Evolutionary conservation across 2,329 filamentous ascomycete species (phyloP).

Genomic region (Aspergillus glaucus): DNA sequence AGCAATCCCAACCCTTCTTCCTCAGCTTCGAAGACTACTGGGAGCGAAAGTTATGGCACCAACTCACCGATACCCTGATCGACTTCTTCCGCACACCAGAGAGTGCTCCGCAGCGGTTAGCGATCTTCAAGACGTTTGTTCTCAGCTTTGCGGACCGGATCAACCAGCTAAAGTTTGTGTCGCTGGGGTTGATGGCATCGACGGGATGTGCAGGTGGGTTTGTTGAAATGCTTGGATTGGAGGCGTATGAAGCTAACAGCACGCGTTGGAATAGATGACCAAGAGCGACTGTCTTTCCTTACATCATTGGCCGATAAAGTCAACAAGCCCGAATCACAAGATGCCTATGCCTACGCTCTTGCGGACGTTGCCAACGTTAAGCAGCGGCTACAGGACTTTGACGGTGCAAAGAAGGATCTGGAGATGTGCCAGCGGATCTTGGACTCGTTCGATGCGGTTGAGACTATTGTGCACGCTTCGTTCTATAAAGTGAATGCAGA

Average conservation of each 20-base stretch:
- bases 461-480: constrained; percentile 88
- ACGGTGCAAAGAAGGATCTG: constrained; percentile 79
- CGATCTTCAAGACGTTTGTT: constrained; percentile 91
- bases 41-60: constrained; percentile 99
- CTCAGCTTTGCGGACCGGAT: constrained; percentile 96
- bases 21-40: constrained; percentile 92
- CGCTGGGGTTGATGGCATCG: constrained; percentile 79
- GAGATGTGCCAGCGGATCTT: constrained; percentile 82
- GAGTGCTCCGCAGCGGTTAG: constrained; percentile 77
- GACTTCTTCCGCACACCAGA: constrained; percentile 78
- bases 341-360: constrained; percentile 89
- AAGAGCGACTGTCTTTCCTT: constrained; percentile 80
- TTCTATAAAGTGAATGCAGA: constrained; percentile 94
- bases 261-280: constrained; percentile 58
- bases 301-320: constrained; percentile 78
- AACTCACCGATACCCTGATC: constrained; percentile 83
- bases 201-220: constrained; percentile 57
- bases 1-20: constrained; percentile 80
- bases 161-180: constrained; percentile 96
- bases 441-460: constrained; percentile 88
- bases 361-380: constrained; percentile 85
- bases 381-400: constrained; percentile 69
- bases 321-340: constrained; percentile 85
- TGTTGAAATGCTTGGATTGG: neutral
- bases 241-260: constrained; percentile 3